These are phyloP conservation scores for Tylopilus sp. DNA, from an alignment of 768 basidiomycete species.

Conservation along the genomic window DNA sequence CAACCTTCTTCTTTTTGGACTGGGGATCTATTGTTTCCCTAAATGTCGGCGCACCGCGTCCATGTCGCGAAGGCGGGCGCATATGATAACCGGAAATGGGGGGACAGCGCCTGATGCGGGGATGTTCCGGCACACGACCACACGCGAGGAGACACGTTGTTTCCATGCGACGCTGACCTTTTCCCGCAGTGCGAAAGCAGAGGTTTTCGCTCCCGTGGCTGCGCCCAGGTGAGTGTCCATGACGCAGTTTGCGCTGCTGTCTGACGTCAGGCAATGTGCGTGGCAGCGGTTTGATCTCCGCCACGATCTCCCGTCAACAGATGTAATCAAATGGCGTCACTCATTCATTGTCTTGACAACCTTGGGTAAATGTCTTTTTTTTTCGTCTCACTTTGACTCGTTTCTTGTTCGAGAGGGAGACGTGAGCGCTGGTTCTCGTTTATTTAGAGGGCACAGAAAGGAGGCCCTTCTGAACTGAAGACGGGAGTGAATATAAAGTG, in stretches of 20 bases:
- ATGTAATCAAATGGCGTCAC: constrained; percentile 30
- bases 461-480: neutral
- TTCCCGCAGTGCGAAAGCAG: constrained; percentile 58
- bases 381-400: neutral
- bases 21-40: neutral
- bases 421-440: too few relatives aligned
- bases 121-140: constrained; percentile 7
- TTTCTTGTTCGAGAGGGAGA: too few relatives aligned
- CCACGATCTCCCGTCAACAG: constrained; percentile 50
- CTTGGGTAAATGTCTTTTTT: constrained; percentile 1
- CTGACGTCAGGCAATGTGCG: constrained; percentile 28
- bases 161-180: constrained; percentile 14
- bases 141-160: constrained; percentile 15
- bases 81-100: constrained; percentile 18
- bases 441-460: too few relatives aligned
- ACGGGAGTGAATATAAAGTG: neutral
- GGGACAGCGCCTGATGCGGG: constrained; percentile 5
- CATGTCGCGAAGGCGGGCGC: neutral
- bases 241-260: constrained; percentile 19
- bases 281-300: constrained; percentile 57
- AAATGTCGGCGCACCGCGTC: neutral
- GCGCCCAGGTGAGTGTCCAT: constrained; percentile 69
- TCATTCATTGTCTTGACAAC: constrained; percentile 33
- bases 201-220: constrained; percentile 83
- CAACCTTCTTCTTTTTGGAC: neutral